These are phyloP conservation scores for Blastobotrys aristatus DNA, from an alignment of 1,139 yeast species.

Conservation along the genomic window DNA sequence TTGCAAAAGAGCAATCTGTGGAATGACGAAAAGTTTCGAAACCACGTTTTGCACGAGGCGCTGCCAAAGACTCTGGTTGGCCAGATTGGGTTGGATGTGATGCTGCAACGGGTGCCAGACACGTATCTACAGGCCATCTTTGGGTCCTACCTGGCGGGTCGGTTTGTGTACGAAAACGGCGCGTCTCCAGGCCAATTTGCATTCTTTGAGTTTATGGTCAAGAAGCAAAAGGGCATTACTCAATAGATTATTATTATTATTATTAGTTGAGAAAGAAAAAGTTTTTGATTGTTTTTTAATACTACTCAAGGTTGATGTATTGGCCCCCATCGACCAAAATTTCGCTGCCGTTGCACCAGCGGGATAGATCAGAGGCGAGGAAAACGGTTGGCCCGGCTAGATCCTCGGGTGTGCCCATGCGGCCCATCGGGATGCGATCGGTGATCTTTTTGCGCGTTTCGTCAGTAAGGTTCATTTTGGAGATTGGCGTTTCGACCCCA, in stretches of 20 bases:
- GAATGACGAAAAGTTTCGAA: constrained; percentile 77
- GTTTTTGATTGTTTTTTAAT: background rate
- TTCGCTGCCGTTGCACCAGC: constrained; percentile 43
- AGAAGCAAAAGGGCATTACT: constrained; percentile 23
- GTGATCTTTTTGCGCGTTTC: constrained; percentile 35
- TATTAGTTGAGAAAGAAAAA: background rate
- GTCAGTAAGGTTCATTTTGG: constrained; percentile 40
- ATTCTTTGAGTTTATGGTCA: constrained; percentile 64
- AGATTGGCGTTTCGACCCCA: constrained; percentile 41
- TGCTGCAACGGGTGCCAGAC: constrained; percentile 76
- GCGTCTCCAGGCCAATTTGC: constrained; percentile 76
- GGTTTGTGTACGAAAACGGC: constrained; percentile 84
- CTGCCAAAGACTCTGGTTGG: constrained; percentile 70
- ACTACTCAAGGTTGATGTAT: constrained; percentile 41
- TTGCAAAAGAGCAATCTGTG: constrained; percentile 78
- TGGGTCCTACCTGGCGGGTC: constrained; percentile 85
- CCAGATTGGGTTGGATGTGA: constrained; percentile 68
- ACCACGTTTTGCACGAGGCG: constrained; percentile 67
- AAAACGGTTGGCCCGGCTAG: constrained; percentile 46
- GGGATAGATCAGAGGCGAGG: constrained; percentile 42
- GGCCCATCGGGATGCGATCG: constrained; percentile 41
- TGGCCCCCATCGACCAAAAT: constrained; percentile 46
- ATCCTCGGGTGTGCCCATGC: constrained; percentile 43
- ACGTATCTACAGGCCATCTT: constrained; percentile 84
- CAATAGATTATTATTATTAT: background rate